Conservation (phyloP, 2,329 filamentous ascomycete species). For the Akanthomyces lecanii region DNA sequence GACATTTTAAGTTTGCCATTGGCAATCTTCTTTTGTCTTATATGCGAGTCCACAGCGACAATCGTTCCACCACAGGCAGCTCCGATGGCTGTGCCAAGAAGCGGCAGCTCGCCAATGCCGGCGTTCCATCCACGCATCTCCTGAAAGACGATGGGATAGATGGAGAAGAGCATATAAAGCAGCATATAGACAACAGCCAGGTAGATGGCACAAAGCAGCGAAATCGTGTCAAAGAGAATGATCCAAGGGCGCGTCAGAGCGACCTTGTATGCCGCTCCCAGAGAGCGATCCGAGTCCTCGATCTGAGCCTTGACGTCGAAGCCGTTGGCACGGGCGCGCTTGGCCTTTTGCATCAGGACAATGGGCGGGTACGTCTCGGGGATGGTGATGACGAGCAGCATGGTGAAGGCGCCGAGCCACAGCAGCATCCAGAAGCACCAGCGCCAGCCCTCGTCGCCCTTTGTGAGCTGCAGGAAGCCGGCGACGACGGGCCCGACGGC, state of each 20-base stretch:
- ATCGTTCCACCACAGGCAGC: conserved; percentile 40
- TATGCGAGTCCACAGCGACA: conserved; percentile 37
- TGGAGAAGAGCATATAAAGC: conserved; percentile 55
- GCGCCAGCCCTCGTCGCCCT: conserved; percentile 48
- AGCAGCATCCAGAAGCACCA: conserved; percentile 50
- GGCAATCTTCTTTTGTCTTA: conserved; percentile 35
- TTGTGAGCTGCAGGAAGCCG: conserved; percentile 53
- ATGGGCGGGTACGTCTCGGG: conserved; percentile 52
- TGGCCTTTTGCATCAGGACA: conserved; percentile 51
- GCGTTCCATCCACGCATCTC: conserved; percentile 49
- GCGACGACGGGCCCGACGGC: conserved; percentile 50
- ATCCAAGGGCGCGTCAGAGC: conserved; percentile 51
- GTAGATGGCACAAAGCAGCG: conserved; percentile 48
- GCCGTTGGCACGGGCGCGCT: conserved; percentile 43
- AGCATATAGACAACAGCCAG: conserved; percentile 49
- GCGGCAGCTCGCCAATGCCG: conserved; percentile 47
- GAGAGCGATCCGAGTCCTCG: conserved; percentile 40
- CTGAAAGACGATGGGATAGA: conserved; percentile 53
- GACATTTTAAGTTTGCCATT: conserved; percentile 31
- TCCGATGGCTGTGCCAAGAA: conserved; percentile 48
- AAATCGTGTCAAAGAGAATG: conserved; percentile 51
- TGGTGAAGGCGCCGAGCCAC: conserved; percentile 37
- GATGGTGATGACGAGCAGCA: conserved; percentile 50
- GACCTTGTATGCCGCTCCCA: conserved; percentile 45
- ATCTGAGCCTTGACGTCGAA: conserved; percentile 47